Evolutionary conservation across 2,329 filamentous ascomycete genomes (phyloP), one percentile per base, ranked within the genome.

Genomic region (Fusarium setosum): DNA sequence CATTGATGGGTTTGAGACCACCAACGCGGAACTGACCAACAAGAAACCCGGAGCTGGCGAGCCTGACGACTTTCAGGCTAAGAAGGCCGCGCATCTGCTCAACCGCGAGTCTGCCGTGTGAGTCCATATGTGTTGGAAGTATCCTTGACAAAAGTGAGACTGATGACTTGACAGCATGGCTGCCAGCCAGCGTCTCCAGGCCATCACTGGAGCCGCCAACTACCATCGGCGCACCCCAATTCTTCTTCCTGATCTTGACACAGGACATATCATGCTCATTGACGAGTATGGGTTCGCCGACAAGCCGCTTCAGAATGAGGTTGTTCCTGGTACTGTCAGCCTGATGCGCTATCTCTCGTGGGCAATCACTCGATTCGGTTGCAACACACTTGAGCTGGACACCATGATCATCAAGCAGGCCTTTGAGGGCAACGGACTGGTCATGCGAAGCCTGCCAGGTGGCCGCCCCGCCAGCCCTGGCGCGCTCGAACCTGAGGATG

Each of bases 381-480:
- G 64, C 49, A 70, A 53, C 41, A 70, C 61, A 40, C 56, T 74
- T 7, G 56, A 71, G 4, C 31, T 74, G 5, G 65, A 74, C 8
- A 52, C 63, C 13, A 41, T 74, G 4, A 13, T 42, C 23, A 72
- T 74, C 52, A 64, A 49, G 29, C 54, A 45, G 7, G 51, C 64
- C 21, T 9, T 41, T 13, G 18, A 15, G n/a, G 47, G 41, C 12
- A 54, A 50, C 24, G 54, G 21, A 38, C 20, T 52, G 17, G 10
- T 24, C 32, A n/a, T 24, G 21, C 41, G 24, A 21, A 45, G 24
- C 23, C 8, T 59, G 21, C 11, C 23, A 12, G 5, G n/a, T 15
- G 15, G 23, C 8, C 20, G 21, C 15, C 9, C 44, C 18, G n/a
- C 20, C 17, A 40, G 32, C 37, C 20, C 37, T n/a, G 35, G 9